Base-by-base conservation (phyloP, 441 rosid genomes). In the Bocquillonia castaneifolia region DNA sequence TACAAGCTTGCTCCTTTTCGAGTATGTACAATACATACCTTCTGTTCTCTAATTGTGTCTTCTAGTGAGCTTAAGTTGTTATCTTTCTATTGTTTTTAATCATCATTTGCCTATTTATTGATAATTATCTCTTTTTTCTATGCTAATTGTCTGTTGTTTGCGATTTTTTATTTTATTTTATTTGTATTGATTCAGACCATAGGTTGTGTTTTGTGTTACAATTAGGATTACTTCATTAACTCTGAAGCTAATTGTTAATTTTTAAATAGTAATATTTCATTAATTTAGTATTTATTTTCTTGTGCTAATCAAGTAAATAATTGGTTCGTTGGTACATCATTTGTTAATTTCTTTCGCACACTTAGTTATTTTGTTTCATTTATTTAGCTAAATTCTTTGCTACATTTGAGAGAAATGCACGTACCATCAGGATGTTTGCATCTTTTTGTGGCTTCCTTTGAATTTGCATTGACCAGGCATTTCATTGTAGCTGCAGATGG, bases 401-500 rank as follows among this genome's bases (percentile, higher is more conserved):
- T 63, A 39, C 39, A 47, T 63, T n/a, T 63, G 37, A 28, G 50
- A 63, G 66, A 17, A 63, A 63, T 45, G 22, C 50, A 18, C 50
- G 63, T 71, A 54, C 55, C 53, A 42, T 32, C 15, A 6, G 45
- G 67, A 53, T 56, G 53, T 57, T 20, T 59, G 59, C 66, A 74
- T 17, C 40, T 69, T 73, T 13, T 67, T 31, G 17, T 50, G 65
- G 64, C 25, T 26, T 29, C 56, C 52, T 40, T 51, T 37, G 61
- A 51, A 62, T 66, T 45, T 70, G 36, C 37, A 39, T 59, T 72
- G 64, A 67, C 48, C 44, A 10, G 51, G 52, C 29, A 6, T 52
- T 80, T 47, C 72, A 40, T 74, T 68, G 53, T 82, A 86, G 96
- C 75, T 82, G 80, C 82, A 10, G 72, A 62, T 66, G 77, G 60